A percentile compares a stretch with the other conserved stretches of the same genome.
phyloP scores from a whole-genome alignment of 169 alveolate genomes.

The Plasmodium sp. region DNA sequence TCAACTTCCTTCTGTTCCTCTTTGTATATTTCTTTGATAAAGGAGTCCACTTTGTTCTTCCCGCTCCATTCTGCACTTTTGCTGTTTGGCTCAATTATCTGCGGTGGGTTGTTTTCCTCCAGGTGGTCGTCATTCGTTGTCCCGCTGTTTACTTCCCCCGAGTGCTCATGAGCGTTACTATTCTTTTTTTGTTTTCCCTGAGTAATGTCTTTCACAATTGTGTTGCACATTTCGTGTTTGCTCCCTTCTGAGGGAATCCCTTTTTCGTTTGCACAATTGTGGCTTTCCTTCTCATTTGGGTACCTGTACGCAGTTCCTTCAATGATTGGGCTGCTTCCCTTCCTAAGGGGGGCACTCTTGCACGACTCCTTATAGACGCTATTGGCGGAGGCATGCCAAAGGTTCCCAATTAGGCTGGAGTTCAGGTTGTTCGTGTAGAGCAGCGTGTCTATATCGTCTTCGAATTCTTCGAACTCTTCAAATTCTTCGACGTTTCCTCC shows the following conservation, averaged over 20 bases:
- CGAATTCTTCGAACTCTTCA: conserved; percentile 54
- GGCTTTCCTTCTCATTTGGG: background rate
- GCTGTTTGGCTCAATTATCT: background rate
- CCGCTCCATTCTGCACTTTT: background rate
- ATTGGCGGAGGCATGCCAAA: conserved; percentile 74
- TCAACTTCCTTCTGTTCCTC: conserved; percentile 52
- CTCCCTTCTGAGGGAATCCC: background rate
- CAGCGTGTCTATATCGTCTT: conserved; percentile 61
- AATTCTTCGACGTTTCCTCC: conserved; percentile 11
- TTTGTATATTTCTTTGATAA: conserved; percentile 43
- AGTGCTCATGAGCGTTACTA: background rate
- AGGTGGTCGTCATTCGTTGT: background rate
- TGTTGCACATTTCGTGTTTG: background rate
- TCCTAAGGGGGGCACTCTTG: background rate
- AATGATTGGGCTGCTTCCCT: background rate
- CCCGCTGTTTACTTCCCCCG: background rate
- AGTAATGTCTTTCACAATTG: background rate
- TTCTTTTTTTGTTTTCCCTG: background rate
- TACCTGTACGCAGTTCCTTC: background rate
- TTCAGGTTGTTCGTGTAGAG: conserved; percentile 47
- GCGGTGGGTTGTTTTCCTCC: background rate
- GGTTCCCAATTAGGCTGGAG: conserved; percentile 66
- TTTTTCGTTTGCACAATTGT: background rate
- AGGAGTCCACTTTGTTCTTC: background rate
- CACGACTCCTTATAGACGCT: conserved; percentile 22